phyloP scores from a whole-genome alignment of 164 flowering plant species.

The Euptelea pleiosperma region DNA sequence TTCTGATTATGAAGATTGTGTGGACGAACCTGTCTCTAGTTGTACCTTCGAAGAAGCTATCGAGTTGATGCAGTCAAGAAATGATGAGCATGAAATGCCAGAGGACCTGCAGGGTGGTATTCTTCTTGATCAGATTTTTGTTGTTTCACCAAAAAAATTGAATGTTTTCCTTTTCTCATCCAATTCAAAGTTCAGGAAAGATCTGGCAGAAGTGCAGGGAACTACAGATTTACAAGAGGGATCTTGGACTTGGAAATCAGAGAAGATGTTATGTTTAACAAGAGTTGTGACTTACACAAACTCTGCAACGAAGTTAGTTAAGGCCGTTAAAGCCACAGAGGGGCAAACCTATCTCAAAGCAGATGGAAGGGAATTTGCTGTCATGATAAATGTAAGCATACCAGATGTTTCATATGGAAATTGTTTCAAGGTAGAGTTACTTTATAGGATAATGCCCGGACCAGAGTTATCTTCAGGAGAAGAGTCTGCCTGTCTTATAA shows the following conservation, averaged over 20 bases:
- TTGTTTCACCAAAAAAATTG: conserved; percentile 41
- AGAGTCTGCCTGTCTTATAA: conserved; percentile 51
- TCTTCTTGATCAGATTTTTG: conserved; percentile 55
- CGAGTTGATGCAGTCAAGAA: conserved; percentile 39
- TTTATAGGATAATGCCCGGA: conserved; percentile 63
- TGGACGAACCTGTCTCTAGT: conserved; percentile 28
- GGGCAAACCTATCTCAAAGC: conserved; percentile 68
- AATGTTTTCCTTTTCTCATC: conserved; percentile 60
- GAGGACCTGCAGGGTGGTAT: conserved; percentile 62
- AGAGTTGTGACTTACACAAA: conserved; percentile 56
- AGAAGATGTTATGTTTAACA: conserved; percentile 35
- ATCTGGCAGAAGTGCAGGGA: conserved; percentile 58
- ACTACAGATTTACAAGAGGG: conserved; percentile 58
- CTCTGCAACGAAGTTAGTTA: conserved; percentile 67
- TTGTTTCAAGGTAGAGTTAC: conserved; percentile 59
- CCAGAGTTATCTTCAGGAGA: conserved; percentile 50
- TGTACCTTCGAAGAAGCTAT: conserved; percentile 57
- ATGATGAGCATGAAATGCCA: conserved; percentile 45
- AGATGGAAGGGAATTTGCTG: conserved; percentile 49
- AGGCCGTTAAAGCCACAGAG: conserved; percentile 68
- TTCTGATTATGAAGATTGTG: conserved; percentile 50
- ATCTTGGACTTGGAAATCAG: conserved; percentile 62
- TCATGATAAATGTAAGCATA: conserved; percentile 48
- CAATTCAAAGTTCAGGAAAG: conserved; percentile 55
- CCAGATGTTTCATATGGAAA: conserved; percentile 85